These are phyloP conservation scores for Comarum palustre DNA, from an alignment of 306 rosid genomes.

Conservation along the genomic window DNA sequence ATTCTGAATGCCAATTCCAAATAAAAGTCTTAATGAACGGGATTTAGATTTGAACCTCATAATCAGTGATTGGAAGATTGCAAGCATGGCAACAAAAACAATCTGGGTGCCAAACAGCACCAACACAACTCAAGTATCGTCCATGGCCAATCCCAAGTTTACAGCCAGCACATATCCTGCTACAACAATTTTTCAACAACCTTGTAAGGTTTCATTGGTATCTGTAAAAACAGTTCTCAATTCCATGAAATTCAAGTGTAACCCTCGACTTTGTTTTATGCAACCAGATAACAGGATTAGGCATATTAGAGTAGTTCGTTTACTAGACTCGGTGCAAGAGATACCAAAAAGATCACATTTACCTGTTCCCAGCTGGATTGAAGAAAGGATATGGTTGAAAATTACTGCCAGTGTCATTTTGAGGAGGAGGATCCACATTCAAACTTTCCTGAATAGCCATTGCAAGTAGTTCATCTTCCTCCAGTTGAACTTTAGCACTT, in stretches of 20 bases:
- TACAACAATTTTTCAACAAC: conserved; percentile 26
- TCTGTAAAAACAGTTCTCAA: conserved; percentile 3
- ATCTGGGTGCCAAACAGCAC: conserved; percentile 85
- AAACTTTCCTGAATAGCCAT: conserved; percentile 89
- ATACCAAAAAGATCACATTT: conserved; percentile 26
- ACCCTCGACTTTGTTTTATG: conserved; percentile 6
- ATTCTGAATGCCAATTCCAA: conserved; percentile 17
- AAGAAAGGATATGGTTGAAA: conserved; percentile 54
- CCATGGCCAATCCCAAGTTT: conserved; percentile 68
- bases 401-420: conserved; percentile 38
- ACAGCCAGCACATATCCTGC: conserved; percentile 95
- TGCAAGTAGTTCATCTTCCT: conserved; percentile 94
- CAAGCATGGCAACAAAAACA: conserved; percentile 78
- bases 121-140: conserved; percentile 72
- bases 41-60: conserved; percentile 54
- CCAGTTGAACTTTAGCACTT: conserved; percentile 56
- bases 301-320: neutral
- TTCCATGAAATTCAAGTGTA: conserved; percentile 2
- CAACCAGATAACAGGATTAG: neutral
- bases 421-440: conserved; percentile 57
- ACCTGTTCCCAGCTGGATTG: conserved; percentile 72
- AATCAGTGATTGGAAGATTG: conserved; percentile 77
- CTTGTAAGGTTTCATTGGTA: neutral
- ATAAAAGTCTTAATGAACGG: conserved; percentile 12
- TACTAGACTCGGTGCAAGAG: conserved; percentile 11